Conservation (phyloP, 257 asterid species). For the Marsdenia floribunda region DNA sequence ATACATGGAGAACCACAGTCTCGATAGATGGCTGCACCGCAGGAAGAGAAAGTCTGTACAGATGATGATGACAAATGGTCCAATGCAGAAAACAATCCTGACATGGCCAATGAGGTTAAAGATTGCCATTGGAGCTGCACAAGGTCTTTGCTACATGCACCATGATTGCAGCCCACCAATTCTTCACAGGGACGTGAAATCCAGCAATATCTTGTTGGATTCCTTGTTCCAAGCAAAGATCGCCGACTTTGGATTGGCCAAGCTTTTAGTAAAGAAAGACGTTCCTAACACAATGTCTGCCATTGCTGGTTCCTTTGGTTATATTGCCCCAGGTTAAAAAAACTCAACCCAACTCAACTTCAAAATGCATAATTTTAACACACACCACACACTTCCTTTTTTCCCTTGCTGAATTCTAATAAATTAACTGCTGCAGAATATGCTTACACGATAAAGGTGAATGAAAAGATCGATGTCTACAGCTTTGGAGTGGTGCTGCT, state of each 20-base stretch:
- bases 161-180: constrained; percentile 56
- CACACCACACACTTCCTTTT: no score
- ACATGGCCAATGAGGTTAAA: constrained; percentile 62
- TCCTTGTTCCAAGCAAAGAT: constrained; percentile 46
- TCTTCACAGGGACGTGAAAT: constrained; percentile 59
- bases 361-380: background rate
- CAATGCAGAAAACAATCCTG: constrained; percentile 19
- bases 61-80: background rate
- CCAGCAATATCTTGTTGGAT: constrained; percentile 62
- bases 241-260: constrained; percentile 67
- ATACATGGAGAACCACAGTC: constrained; percentile 54
- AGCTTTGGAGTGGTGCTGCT: constrained; percentile 42
- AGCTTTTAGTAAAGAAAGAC: constrained; percentile 37
- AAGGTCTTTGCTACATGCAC: constrained; percentile 70
- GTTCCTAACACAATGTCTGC: constrained; percentile 48
- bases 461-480: constrained; percentile 39
- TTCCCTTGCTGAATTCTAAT: background rate
- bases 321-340: constrained; percentile 57
- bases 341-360: background rate
- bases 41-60: constrained; percentile 21
- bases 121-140: constrained; percentile 60
- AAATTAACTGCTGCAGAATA: constrained; percentile 45
- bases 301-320: constrained; percentile 65
- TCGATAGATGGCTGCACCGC: constrained; percentile 51
- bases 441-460: constrained; percentile 46